Evolutionary conservation across 148 eudicot species (phyloP).

Genomic region (Rhododendron williamsianum): DNA sequence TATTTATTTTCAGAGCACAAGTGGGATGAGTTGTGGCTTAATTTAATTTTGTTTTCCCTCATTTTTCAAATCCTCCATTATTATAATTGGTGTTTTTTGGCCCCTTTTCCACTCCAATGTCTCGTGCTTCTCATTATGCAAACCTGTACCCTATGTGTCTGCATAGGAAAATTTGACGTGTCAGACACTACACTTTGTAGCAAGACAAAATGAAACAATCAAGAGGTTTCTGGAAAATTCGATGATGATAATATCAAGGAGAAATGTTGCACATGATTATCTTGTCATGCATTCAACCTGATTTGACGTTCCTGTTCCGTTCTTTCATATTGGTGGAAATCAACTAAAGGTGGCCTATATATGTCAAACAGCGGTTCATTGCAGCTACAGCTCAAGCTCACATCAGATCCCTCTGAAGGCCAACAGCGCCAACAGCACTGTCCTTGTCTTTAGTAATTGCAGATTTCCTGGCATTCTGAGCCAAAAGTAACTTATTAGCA

Average conservation of each 20-base stretch:
- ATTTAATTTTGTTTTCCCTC: background rate
- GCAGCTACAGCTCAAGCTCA: conserved; percentile 44
- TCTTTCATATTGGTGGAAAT: conserved; percentile 73
- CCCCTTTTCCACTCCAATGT: background rate
- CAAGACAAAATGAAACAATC: background rate
- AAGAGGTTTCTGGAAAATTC: background rate
- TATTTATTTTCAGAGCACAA: background rate
- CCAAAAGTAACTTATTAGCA: background rate
- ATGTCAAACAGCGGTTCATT: conserved; percentile 42
- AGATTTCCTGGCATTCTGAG: conserved; percentile 49
- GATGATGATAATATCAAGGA: background rate
- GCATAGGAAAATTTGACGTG: background rate
- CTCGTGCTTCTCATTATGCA: background rate
- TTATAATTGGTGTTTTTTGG: background rate
- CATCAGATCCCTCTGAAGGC: conserved; percentile 36
- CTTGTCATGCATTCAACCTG: conserved; percentile 42
- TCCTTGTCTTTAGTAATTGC: conserved; percentile 28
- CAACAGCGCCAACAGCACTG: conserved; percentile 29
- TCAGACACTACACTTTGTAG: background rate
- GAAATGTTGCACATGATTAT: background rate
- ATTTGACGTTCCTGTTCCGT: conserved; percentile 38
- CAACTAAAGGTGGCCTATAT: conserved; percentile 52
- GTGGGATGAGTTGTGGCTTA: background rate
- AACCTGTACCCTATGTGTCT: background rate
- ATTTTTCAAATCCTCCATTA: background rate